These are phyloP conservation scores for Neodidymelliopsis sp. DNA, from an alignment of 2,329 filamentous ascomycete species.

Conservation along the genomic window DNA sequence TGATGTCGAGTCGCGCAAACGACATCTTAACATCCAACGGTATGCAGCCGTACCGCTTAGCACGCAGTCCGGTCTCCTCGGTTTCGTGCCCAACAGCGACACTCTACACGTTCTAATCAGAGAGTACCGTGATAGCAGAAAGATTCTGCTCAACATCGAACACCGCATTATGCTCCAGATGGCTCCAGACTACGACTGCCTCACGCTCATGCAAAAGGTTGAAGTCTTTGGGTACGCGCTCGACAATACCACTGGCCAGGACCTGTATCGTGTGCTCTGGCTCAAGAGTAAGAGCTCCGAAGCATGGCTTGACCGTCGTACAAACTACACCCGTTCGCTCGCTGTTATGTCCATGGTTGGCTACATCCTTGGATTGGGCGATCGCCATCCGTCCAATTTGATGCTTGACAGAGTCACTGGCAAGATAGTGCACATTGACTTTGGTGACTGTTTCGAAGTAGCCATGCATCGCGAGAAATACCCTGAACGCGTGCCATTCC, in stretches of 20 bases:
- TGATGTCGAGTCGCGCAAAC: slow-evolving; percentile 95
- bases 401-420: slow-evolving; percentile 96
- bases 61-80: slow-evolving; percentile 92
- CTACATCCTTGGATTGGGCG: slow-evolving; percentile 95
- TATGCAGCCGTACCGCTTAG: slow-evolving; percentile 97
- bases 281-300: slow-evolving; percentile 98
- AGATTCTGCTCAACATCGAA: slow-evolving; percentile 98
- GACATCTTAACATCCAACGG: slow-evolving; percentile 93
- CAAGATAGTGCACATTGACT: slow-evolving; percentile 98
- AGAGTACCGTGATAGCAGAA: slow-evolving; percentile 95
- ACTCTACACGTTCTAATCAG: slow-evolving; percentile 96
- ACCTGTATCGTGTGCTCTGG: slow-evolving; percentile 97
- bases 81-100: slow-evolving; percentile 97
- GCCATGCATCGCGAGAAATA: slow-evolving; percentile 99
- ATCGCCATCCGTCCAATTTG: slow-evolving; percentile 96
- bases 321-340: slow-evolving; percentile 97
- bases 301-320: slow-evolving; percentile 94
- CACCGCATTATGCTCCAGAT: slow-evolving; percentile 99
- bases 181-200: slow-evolving; percentile 98
- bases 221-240: slow-evolving; percentile 99
- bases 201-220: slow-evolving; percentile 99
- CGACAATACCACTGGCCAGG: slow-evolving; percentile 98
- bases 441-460: slow-evolving; percentile 98
- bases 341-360: slow-evolving; percentile 99
- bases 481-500: slow-evolving; percentile 96